A percentile compares a stretch with the other conserved stretches of the same genome.
Conservation (phyloP, 352 stramenopile genomes). For the Phytophthora foliorum region DNA sequence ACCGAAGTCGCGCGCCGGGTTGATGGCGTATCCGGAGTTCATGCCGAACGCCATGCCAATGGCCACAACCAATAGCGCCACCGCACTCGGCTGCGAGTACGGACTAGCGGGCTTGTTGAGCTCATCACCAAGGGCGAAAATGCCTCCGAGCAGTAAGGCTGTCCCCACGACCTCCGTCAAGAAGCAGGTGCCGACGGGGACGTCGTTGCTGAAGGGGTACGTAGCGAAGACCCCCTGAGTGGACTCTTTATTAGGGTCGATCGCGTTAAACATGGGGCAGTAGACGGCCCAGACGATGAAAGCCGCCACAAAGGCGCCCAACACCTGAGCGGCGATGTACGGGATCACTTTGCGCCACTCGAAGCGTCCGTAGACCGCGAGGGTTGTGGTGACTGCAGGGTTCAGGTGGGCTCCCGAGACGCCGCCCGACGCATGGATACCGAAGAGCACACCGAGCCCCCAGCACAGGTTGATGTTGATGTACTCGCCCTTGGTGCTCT, state of each 20-base stretch:
- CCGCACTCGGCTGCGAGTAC: conserved; percentile 46
- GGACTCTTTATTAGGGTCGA: conserved; percentile 49
- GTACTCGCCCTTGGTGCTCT: conserved; percentile 60
- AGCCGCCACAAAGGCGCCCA: conserved; percentile 58
- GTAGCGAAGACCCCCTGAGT: conserved; percentile 57
- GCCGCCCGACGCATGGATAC: conserved; percentile 58
- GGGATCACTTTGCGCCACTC: conserved; percentile 53
- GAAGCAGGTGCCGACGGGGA: conserved; percentile 55
- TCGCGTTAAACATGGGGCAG: conserved; percentile 52
- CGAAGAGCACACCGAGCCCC: conserved; percentile 69
- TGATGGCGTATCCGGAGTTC: conserved; percentile 74
- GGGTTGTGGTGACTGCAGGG: conserved; percentile 61
- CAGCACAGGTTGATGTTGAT: conserved; percentile 68
- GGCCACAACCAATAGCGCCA: conserved; percentile 56
- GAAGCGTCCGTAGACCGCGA: conserved; percentile 58
- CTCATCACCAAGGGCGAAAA: conserved; percentile 60
- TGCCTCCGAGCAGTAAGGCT: conserved; percentile 51
- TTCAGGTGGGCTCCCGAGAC: conserved; percentile 71
- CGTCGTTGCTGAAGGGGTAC: conserved; percentile 46
- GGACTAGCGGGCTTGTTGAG: conserved; percentile 56
- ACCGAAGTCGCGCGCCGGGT: conserved; percentile 61
- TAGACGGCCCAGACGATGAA: conserved; percentile 62
- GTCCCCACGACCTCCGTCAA: conserved; percentile 61
- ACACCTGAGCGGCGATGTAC: conserved; percentile 52
- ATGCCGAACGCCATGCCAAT: conserved; percentile 74